These are phyloP conservation scores for Trichoderma semiorbis DNA, from an alignment of 2,329 filamentous ascomycete species.

Conservation along the genomic window DNA sequence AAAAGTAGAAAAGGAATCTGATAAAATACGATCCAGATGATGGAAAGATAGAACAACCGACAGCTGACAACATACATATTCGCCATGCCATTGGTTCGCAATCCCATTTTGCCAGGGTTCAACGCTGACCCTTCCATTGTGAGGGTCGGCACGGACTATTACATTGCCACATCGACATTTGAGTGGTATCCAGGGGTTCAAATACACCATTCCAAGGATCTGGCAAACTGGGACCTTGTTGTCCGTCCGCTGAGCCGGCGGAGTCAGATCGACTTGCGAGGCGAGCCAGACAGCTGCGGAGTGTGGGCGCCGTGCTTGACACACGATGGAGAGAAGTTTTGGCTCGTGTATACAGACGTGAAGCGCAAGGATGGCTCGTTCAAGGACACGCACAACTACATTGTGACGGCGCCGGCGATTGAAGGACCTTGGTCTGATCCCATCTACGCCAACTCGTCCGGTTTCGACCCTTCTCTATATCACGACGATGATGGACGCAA, in stretches of 20 bases:
- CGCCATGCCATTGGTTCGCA: slow-evolving; percentile 46
- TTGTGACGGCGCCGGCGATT: slow-evolving; percentile 51
- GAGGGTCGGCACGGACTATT: slow-evolving; percentile 51
- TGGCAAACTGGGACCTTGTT: slow-evolving; percentile 50
- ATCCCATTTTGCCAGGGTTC: slow-evolving; percentile 56
- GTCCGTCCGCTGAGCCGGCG: slow-evolving; percentile 47
- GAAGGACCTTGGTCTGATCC: slow-evolving; percentile 62
- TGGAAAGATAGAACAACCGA: neutral
- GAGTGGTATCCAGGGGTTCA: slow-evolving; percentile 55
- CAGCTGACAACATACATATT: neutral
- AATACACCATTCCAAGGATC: slow-evolving; percentile 51
- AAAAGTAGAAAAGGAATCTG: neutral
- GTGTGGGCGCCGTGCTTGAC: slow-evolving; percentile 64
- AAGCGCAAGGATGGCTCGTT: slow-evolving; percentile 65
- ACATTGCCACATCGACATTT: slow-evolving; percentile 54
- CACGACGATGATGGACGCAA: slow-evolving; percentile 55
- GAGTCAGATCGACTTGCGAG: slow-evolving; percentile 54
- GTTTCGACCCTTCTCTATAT: slow-evolving; percentile 60
- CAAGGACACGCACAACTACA: slow-evolving; percentile 63
- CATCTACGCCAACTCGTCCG: slow-evolving; percentile 56
- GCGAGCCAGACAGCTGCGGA: slow-evolving; percentile 57
- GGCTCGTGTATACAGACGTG: slow-evolving; percentile 63
- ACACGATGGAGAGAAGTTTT: slow-evolving; percentile 58
- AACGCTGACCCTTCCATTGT: slow-evolving; percentile 54
- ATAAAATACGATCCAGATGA: neutral